These are phyloP conservation scores for Serendipita sp. DNA, from an alignment of 768 basidiomycete species.

Conservation along the genomic window DNA sequence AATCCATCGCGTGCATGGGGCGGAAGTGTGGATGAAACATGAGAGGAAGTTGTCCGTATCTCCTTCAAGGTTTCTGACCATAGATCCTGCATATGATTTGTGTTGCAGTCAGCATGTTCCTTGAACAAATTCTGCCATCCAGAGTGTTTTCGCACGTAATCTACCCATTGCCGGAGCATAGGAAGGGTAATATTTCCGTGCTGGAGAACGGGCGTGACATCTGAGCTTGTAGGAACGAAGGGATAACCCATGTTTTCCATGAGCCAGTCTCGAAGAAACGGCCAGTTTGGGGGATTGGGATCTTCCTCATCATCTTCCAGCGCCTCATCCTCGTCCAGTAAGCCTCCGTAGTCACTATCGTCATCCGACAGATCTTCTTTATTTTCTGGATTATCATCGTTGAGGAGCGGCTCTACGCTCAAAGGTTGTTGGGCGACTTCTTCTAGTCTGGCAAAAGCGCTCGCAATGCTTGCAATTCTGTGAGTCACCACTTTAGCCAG, in stretches of 20 bases:
- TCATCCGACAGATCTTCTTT: neutral
- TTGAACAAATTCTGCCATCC: no score
- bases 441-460: neutral
- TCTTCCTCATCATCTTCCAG: neutral
- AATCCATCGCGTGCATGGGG: no score
- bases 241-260: neutral
- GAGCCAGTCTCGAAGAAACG: neutral
- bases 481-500: neutral
- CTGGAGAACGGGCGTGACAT: no score
- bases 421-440: neutral
- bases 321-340: neutral
- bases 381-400: neutral
- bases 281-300: neutral
- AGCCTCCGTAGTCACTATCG: neutral
- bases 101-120: no score
- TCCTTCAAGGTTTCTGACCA: no score
- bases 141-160: no score
- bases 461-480: neutral
- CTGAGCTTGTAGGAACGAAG: neutral
- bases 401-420: neutral
- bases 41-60: no score
- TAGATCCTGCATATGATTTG: no score
- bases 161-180: no score
- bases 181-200: no score
- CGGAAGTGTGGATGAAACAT: no score